Conservation (phyloP, 345 rosid genomes). For the Raphanus sativus region DNA sequence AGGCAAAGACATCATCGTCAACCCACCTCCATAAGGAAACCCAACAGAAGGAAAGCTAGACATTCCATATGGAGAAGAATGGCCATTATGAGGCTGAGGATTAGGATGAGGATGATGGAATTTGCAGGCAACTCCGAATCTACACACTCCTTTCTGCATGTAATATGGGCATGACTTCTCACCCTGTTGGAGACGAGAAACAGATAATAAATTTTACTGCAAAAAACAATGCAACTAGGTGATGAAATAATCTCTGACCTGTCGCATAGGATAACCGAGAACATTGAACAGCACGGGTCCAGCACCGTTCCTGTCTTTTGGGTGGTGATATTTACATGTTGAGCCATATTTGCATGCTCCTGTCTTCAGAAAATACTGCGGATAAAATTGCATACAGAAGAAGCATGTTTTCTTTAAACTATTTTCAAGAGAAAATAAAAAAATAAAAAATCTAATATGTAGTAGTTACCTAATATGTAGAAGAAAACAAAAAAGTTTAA, state of each 20-base stretch:
- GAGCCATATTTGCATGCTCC: slow-evolving; percentile 84
- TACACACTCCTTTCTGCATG: slow-evolving; percentile 73
- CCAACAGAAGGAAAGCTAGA: slow-evolving; percentile 55
- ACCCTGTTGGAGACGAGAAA: slow-evolving; percentile 45
- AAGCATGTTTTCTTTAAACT: slow-evolving; percentile 8
- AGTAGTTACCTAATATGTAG: neutral
- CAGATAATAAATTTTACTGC: neutral
- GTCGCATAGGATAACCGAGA: slow-evolving; percentile 78
- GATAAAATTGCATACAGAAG: slow-evolving; percentile 8
- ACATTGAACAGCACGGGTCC: slow-evolving; percentile 67
- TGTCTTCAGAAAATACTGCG: slow-evolving; percentile 78
- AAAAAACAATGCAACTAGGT: neutral
- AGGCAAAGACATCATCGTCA: slow-evolving; percentile 57
- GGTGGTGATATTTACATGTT: slow-evolving; percentile 86
- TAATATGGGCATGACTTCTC: slow-evolving; percentile 77
- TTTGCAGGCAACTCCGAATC: slow-evolving; percentile 77
- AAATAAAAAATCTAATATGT: neutral
- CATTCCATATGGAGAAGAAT: slow-evolving; percentile 45
- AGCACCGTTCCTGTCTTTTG: slow-evolving; percentile 86
- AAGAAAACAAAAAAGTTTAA: neutral
- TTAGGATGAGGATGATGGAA: slow-evolving; percentile 73
- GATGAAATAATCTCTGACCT: slow-evolving; percentile 41
- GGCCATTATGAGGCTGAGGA: slow-evolving; percentile 51
- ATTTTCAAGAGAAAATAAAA: neutral
- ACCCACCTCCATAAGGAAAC: slow-evolving; percentile 55